Evolutionary conservation across 257 asterid genomes (phyloP), one percentile per base, ranked within the genome.

Genomic region (Ligustrum vulgare): DNA sequence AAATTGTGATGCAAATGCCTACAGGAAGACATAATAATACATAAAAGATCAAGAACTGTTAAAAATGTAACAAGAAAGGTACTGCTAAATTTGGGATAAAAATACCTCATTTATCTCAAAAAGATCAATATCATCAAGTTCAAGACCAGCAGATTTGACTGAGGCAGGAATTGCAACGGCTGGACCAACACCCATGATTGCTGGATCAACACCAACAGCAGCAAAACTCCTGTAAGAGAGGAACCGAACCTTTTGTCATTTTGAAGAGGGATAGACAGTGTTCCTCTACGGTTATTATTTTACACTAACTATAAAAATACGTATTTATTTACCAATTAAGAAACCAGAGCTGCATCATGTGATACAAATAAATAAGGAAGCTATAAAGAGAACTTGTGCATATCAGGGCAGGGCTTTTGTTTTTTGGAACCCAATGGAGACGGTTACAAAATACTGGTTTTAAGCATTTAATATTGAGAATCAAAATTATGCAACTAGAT

Each of bases 151-250:
- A 83, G 97, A 83, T 81, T 91, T 94, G 82, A 90, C 96, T 7
- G 99, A 98, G 1, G 98, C 98, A 34, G 99, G 99, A 81, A 94
- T 94, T 62, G 99, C 99, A 67, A 94, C 97, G 18, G 98, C 97
- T 60, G 99, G 98, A 69, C 98, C 98, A 75, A 94, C 77, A 56
- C 98, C 98, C 98, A 94, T 94, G 79, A 94, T 82, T 4, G 97
- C 96, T 72, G 98, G 99, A 80, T 94, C 99, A 5, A 94, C 99
- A 79, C 99, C 99, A 74, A 92, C 97, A 0, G 98, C 99, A 80
- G 88, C 86, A 82, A 94, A 94, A 73, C 91, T 89, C 94, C 99
- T 94, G 81, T 78, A 81, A 18, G 41, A 60, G 74, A 41, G 83
- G 43, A 67, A 45, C 63, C 63, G 0, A n/a, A 54, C 23, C 7